Conservation (phyloP, 2,329 filamentous ascomycete species). For the Alternaria panax region DNA sequence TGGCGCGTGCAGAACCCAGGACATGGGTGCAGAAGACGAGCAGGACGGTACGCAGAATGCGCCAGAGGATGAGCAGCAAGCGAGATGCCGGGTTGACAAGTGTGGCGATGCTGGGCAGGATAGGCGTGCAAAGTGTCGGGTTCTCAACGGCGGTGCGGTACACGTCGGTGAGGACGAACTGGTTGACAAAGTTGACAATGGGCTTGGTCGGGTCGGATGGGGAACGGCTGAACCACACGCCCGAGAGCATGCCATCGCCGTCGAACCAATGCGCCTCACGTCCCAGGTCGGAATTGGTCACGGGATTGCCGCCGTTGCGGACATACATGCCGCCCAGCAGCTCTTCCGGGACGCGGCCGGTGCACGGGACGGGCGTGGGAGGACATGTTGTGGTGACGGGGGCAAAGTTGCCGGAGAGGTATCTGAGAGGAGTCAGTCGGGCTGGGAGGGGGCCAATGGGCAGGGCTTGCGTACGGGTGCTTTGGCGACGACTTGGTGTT, state of each 20-base stretch:
- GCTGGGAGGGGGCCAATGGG: not conserved
- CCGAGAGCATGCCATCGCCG: constrained; percentile 76
- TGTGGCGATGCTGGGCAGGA: constrained; percentile 72
- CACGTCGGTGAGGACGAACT: constrained; percentile 72
- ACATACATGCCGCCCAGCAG: constrained; percentile 74
- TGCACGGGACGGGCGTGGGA: constrained; percentile 65
- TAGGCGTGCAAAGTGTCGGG: constrained; percentile 59
- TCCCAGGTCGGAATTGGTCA: constrained; percentile 66
- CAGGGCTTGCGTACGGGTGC: constrained; percentile 51
- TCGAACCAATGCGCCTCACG: constrained; percentile 77
- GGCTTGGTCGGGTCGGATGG: constrained; percentile 50
- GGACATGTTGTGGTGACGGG: constrained; percentile 65
- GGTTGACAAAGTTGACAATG: constrained; percentile 71
- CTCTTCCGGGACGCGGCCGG: constrained; percentile 68
- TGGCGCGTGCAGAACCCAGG: constrained; percentile 62
- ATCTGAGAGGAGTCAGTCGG: constrained; percentile 49
- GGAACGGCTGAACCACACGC: constrained; percentile 65
- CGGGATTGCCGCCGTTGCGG: constrained; percentile 74
- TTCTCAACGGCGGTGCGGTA: constrained; percentile 63
- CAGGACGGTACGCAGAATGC: constrained; percentile 64
- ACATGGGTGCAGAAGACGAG: constrained; percentile 66
- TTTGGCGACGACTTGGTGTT: constrained; percentile 30
- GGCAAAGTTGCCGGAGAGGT: constrained; percentile 73
- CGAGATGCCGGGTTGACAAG: constrained; percentile 67
- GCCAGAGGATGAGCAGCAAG: constrained; percentile 58